phyloP scores from a whole-genome alignment of 768 basidiomycete species.

The Hysterangium stoloniferum region DNA sequence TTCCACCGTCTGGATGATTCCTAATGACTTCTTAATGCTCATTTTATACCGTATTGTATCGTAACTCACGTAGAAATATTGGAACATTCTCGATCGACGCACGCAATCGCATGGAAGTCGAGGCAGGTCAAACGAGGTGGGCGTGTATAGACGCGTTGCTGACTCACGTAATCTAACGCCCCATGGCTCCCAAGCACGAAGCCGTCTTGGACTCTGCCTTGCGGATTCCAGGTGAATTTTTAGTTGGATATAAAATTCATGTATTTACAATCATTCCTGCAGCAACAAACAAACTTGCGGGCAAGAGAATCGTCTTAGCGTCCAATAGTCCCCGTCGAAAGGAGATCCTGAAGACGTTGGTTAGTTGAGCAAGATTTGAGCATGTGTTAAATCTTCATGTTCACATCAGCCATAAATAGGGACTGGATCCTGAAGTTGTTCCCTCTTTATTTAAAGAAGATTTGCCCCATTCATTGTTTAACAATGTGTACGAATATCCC shows the following conservation, averaged over 20 bases:
- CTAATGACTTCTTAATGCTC: conserved; percentile 27
- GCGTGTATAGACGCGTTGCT: conserved; percentile 5
- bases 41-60: neutral
- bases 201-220: conserved; percentile 58
- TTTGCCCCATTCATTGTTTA: conserved; percentile 57
- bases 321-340: conserved; percentile 80
- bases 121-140: neutral
- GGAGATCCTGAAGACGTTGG: conserved; percentile 73
- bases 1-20: conserved; percentile 73
- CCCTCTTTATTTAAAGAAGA: conserved; percentile 80
- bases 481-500: conserved; percentile 65
- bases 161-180: neutral
- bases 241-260: neutral
- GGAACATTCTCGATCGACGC: conserved; percentile 50
- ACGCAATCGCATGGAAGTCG: conserved; percentile 51
- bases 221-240: conserved; percentile 41
- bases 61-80: conserved; percentile 47
- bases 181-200: conserved; percentile 34
- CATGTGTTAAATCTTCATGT: neutral
- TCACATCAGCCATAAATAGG: conserved; percentile 27
- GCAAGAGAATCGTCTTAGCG: conserved; percentile 77
- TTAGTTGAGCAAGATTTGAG: conserved; percentile 24
- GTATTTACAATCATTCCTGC: conserved; percentile 13
- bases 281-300: conserved; percentile 50
- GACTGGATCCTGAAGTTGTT: conserved; percentile 59